Percentiles rank a stretch among this genome's conserved stretches.
Conservation (phyloP, 1,284 basidiomycete species). For the Irpex sp. region DNA sequence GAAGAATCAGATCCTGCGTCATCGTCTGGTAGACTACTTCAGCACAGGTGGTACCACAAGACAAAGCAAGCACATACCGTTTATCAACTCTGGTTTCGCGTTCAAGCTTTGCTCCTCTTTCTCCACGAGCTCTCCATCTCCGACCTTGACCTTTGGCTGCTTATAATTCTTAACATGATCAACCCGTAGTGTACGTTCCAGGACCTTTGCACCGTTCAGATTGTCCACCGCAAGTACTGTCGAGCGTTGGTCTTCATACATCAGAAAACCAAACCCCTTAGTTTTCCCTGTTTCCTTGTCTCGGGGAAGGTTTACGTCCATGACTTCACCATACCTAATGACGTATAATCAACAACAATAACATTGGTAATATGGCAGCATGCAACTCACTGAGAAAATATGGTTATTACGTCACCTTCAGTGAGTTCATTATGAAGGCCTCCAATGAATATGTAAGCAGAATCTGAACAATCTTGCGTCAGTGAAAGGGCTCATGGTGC, state of each 20-base stretch:
- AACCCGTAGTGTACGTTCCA: slow-evolving; percentile 84
- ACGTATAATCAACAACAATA: slow-evolving; percentile 9
- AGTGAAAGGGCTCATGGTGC: background rate
- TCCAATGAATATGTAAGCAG: slow-evolving; percentile 92
- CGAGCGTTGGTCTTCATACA: slow-evolving; percentile 98
- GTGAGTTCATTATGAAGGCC: slow-evolving; percentile 86
- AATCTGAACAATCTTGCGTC: slow-evolving; percentile 46
- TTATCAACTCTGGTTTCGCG: slow-evolving; percentile 70
- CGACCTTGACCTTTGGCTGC: slow-evolving; percentile 77
- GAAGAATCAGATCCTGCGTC: slow-evolving; percentile 59
- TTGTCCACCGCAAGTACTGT: slow-evolving; percentile 98
- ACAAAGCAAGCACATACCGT: slow-evolving; percentile 43
- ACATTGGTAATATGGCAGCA: background rate
- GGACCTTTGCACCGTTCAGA: slow-evolving; percentile 89
- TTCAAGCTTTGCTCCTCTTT: slow-evolving; percentile 83
- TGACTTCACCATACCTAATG: slow-evolving; percentile 87
- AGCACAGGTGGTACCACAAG: background rate
- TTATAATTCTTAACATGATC: slow-evolving; percentile 96
- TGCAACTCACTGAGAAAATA: slow-evolving; percentile 89
- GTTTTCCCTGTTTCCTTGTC: slow-evolving; percentile 89
- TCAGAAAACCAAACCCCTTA: slow-evolving; percentile 93
- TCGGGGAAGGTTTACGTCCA: slow-evolving; percentile 92
- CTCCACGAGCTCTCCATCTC: slow-evolving; percentile 88
- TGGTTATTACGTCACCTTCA: slow-evolving; percentile 96
- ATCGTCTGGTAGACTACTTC: slow-evolving; percentile 36